Evolutionary conservation across 768 basidiomycete species (phyloP).

Genomic region (Dioszegia crocea): DNA sequence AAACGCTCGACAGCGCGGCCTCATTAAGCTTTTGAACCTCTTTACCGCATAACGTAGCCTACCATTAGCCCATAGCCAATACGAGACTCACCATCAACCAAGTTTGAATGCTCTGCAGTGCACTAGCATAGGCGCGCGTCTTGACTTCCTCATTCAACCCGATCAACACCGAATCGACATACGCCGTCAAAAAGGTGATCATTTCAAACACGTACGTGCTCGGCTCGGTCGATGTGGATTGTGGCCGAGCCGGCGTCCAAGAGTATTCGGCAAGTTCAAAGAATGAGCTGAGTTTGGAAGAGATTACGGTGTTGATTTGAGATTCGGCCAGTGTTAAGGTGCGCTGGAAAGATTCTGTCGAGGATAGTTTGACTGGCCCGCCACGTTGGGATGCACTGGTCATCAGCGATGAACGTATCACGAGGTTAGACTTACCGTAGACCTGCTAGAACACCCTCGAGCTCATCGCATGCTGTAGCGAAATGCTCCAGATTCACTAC

Average conservation of each 20-base stretch:
- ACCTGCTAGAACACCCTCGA: conserved; percentile 76
- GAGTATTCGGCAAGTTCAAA: conserved; percentile 93
- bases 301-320: conserved; percentile 76
- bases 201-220: conserved; percentile 94
- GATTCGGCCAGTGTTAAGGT: conserved; percentile 66
- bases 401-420: background rate
- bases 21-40: conserved; percentile 79
- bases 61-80: background rate
- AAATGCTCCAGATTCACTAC: conserved; percentile 91
- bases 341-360: conserved; percentile 61
- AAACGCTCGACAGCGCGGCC: conserved; percentile 77
- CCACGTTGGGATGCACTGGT: conserved; percentile 74
- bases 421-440: conserved; percentile 58
- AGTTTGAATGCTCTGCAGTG: conserved; percentile 79
- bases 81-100: conserved; percentile 70
- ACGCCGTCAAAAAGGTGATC: conserved; percentile 91
- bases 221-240: conserved; percentile 58
- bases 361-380: conserved; percentile 68
- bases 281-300: conserved; percentile 89
- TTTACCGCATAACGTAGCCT: conserved; percentile 34
- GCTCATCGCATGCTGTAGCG: conserved; percentile 72
- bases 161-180: conserved; percentile 73
- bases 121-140: conserved; percentile 81
- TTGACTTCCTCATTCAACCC: conserved; percentile 76
- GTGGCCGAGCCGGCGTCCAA: conserved; percentile 64